Conservation (phyloP, 768 basidiomycete genomes). For the Crucibulum laeve region DNA sequence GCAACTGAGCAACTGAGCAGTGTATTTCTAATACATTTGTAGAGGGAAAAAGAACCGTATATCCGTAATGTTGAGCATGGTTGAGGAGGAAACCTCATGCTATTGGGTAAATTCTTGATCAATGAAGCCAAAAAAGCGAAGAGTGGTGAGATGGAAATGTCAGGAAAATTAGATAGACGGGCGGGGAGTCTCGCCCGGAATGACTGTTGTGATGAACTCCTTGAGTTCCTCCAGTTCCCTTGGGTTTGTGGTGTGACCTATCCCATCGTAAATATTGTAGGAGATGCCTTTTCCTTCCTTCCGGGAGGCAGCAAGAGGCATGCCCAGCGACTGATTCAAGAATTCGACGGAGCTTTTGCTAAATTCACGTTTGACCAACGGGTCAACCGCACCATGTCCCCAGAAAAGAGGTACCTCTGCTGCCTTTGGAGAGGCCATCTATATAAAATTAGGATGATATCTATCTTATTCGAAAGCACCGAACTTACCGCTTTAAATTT, state of each 20-base stretch:
- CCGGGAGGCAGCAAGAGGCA: conserved; percentile 34
- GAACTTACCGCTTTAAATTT: conserved; percentile 61
- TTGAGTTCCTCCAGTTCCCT: conserved; percentile 70
- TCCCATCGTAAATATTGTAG: conserved; percentile 63
- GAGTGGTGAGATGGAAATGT: neutral
- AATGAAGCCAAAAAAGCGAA: neutral
- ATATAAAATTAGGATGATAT: conserved; percentile 3
- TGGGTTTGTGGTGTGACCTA: conserved; percentile 62
- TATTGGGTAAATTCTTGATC: neutral
- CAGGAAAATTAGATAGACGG: neutral
- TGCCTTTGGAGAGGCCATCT: conserved; percentile 64
- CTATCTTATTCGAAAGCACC: conserved; percentile 2
- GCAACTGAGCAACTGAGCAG: too few species aligned
- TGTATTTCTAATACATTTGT: too few species aligned
- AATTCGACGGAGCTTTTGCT: conserved; percentile 52
- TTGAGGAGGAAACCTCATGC: too few species aligned
- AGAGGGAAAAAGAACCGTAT: too few species aligned
- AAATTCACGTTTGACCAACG: conserved; percentile 57
- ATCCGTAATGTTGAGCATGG: too few species aligned
- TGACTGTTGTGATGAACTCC: conserved; percentile 60
- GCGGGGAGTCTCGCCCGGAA: conserved; percentile 26
- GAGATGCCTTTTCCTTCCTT: conserved; percentile 51
- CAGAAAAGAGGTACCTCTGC: conserved; percentile 74
- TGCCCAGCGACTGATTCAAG: conserved; percentile 49
- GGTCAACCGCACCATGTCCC: conserved; percentile 80